A percentile compares a stretch with the other conserved stretches of the same genome.
Conservation (phyloP, 306 rosid species). For the Bauhinia variegata region DNA sequence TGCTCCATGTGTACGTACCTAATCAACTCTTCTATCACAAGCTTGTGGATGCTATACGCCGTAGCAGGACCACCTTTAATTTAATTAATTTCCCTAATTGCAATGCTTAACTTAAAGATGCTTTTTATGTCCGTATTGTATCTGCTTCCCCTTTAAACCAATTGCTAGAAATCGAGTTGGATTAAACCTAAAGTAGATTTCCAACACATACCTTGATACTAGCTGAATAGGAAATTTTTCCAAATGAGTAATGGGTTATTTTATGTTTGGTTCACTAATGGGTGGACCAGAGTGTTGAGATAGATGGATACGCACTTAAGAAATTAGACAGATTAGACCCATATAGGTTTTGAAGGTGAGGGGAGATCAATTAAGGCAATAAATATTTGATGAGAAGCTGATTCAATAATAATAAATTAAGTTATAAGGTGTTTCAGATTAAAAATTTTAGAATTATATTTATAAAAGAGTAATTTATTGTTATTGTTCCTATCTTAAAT, state of each 20-base stretch:
- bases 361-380: slow-evolving; percentile 18
- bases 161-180: slow-evolving; percentile 4
- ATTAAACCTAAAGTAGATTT: slow-evolving; percentile 29
- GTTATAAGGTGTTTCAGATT: too few relatives aligned
- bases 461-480: too few relatives aligned
- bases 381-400: too few relatives aligned
- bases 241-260: not conserved
- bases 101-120: slow-evolving; percentile 13
- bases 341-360: not conserved
- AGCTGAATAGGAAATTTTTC: not conserved
- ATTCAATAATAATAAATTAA: too few relatives aligned
- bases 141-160: not conserved
- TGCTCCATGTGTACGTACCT: slow-evolving; percentile 40
- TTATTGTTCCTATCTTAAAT: too few relatives aligned
- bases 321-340: too few relatives aligned
- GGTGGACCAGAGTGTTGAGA: not conserved
- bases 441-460: too few relatives aligned
- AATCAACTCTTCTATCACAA: slow-evolving; percentile 36
- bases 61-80: slow-evolving; percentile 43
- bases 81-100: slow-evolving; percentile 5
- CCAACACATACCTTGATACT: slow-evolving; percentile 7
- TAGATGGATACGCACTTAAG: too few relatives aligned
- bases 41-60: slow-evolving; percentile 43
- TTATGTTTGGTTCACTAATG: slow-evolving; percentile 3
- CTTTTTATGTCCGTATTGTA: not conserved